Evolutionary conservation across 306 rosid species (phyloP).

Genomic region (Lablab purpureus): DNA sequence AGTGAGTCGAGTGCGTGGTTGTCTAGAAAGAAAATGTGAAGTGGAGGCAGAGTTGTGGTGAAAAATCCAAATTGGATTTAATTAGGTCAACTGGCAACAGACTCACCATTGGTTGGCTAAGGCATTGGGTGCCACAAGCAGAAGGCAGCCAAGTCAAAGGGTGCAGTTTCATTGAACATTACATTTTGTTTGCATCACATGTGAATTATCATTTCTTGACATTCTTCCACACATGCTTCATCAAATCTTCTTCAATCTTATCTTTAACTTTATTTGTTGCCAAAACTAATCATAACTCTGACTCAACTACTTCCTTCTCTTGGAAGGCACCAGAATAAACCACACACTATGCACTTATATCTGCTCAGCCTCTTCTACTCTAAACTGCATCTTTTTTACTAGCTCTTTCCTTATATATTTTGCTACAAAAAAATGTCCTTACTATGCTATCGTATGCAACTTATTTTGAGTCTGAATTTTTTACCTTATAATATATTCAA

Average conservation of each 20-base stretch:
- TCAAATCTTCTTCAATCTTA: neutral
- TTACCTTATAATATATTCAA: too few relatives aligned
- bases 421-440: too few relatives aligned
- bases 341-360: too few relatives aligned
- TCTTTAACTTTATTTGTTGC: neutral
- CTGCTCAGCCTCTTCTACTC: too few relatives aligned
- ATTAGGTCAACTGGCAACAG: neutral
- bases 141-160: neutral
- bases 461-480: too few relatives aligned
- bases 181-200: neutral
- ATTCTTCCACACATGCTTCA: neutral
- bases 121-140: neutral
- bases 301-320: neutral
- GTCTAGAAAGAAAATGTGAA: neutral
- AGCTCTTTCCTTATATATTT: too few relatives aligned
- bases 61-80: neutral
- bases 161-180: neutral
- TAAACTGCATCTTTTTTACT: too few relatives aligned
- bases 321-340: conserved; percentile 6
- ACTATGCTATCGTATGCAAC: too few relatives aligned
- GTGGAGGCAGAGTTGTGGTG: neutral
- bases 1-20: neutral
- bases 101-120: neutral
- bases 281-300: neutral
- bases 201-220: conserved; percentile 14